Evolutionary conservation across 2,329 filamentous ascomycete species (phyloP).

Genomic region (Botrytis deweyae): DNA sequence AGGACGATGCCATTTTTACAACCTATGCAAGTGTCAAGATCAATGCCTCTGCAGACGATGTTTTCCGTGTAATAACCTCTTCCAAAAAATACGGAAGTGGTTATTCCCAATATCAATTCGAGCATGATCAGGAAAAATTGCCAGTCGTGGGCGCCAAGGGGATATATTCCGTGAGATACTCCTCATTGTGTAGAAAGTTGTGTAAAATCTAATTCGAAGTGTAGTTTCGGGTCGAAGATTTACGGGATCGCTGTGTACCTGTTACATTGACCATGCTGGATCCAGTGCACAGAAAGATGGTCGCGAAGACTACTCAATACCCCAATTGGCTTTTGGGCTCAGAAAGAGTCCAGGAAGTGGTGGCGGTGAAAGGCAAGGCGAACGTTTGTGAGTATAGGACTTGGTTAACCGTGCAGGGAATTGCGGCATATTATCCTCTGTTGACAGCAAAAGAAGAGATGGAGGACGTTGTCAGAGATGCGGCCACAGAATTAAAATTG

Average conservation of each 20-base stretch:
- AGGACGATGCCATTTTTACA: slow-evolving; percentile 25
- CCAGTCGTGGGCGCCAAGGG: slow-evolving; percentile 28
- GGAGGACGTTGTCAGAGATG: slow-evolving; percentile 12
- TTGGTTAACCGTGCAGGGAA: slow-evolving; percentile 27
- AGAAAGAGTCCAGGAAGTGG: slow-evolving; percentile 31
- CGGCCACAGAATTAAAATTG: slow-evolving; percentile 14
- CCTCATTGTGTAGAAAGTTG: background rate
- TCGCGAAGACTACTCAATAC: slow-evolving; percentile 24
- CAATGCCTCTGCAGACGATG: slow-evolving; percentile 28
- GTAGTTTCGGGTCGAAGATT: slow-evolving; percentile 15
- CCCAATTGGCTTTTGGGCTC: slow-evolving; percentile 28
- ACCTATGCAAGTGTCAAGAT: slow-evolving; percentile 28
- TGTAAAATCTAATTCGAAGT: background rate
- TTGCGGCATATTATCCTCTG: slow-evolving; percentile 31
- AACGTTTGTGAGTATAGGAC: slow-evolving; percentile 31
- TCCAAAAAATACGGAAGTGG: slow-evolving; percentile 27
- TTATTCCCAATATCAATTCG: slow-evolving; percentile 27
- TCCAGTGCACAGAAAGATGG: slow-evolving; percentile 24
- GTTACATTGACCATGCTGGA: slow-evolving; percentile 28
- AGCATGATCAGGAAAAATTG: slow-evolving; percentile 22
- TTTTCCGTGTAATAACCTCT: slow-evolving; percentile 25
- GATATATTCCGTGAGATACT: slow-evolving; percentile 24
- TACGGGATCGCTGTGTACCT: slow-evolving; percentile 3
- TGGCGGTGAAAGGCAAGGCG: slow-evolving; percentile 25
- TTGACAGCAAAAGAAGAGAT: slow-evolving; percentile 28